Conservation (phyloP, 345 rosid species). For the Gossypium thurberi region DNA sequence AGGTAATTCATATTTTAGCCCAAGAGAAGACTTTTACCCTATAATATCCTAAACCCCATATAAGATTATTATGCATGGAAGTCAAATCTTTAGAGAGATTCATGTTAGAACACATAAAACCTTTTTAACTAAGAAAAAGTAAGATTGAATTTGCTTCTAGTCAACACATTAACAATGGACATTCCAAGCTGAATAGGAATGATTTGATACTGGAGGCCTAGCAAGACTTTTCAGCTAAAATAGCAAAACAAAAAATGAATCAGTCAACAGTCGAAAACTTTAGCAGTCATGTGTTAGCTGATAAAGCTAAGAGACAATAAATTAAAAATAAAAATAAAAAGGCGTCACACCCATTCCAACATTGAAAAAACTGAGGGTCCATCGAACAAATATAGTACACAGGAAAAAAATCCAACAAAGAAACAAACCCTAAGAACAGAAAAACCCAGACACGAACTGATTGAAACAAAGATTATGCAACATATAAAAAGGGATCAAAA, state of each 20-base stretch:
- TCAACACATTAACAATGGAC: conserved; percentile 24
- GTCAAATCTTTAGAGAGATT: not conserved
- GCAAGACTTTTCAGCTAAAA: conserved; percentile 17
- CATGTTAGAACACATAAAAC: not conserved
- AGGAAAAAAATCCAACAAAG: not conserved
- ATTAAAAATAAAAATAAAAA: not conserved
- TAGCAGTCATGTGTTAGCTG: not conserved
- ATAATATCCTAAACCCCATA: not conserved
- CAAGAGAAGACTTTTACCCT: conserved; percentile 4
- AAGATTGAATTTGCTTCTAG: not conserved
- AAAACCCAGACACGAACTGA: not conserved
- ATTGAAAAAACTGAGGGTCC: conserved; percentile 14
- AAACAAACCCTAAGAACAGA: not conserved
- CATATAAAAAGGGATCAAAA: not conserved
- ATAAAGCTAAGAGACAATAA: not conserved
- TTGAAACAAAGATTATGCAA: conserved; percentile 11
- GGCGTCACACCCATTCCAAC: not conserved
- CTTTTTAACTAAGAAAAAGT: not conserved
- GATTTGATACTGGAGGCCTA: conserved; percentile 7
- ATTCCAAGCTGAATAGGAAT: conserved; percentile 8
- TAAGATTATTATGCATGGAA: not conserved
- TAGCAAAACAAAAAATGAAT: not conserved
- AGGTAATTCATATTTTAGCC: not conserved
- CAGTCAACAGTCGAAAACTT: not conserved
- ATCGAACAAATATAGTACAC: conserved; percentile 13